Percentiles rank a stretch among this genome's conserved stretches.
phyloP scores from a whole-genome alignment of 208 protist species.

The Wallacemonas sp. region DNA sequence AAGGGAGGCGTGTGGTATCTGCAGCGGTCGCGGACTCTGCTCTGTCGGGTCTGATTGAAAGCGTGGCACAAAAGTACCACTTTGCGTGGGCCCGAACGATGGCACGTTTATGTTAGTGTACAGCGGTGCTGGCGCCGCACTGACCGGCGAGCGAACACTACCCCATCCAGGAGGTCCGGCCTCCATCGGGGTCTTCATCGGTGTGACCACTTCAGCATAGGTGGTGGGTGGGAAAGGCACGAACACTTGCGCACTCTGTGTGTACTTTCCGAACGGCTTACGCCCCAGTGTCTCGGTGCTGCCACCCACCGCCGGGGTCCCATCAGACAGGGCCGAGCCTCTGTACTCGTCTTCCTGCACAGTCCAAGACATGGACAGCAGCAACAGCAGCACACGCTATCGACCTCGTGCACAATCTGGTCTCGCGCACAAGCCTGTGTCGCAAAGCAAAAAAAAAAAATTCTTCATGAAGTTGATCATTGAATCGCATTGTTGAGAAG shows the following conservation, averaged over 20 bases:
- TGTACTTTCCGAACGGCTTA: slow-evolving; percentile 62
- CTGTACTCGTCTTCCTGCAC: slow-evolving; percentile 87
- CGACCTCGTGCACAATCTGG: not conserved
- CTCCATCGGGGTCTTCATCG: slow-evolving; percentile 33
- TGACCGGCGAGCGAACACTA: slow-evolving; percentile 20
- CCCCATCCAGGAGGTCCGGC: not conserved
- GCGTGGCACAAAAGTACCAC: slow-evolving; percentile 12
- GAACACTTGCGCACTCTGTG: slow-evolving; percentile 80
- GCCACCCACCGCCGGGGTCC: slow-evolving; percentile 6
- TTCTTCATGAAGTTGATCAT: too few relatives aligned
- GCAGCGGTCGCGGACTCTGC: not conserved
- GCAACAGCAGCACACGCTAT: not conserved
- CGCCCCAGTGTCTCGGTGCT: not conserved
- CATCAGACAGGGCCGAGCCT: slow-evolving; percentile 37
- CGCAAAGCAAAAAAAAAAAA: not conserved
- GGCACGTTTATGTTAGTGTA: slow-evolving; percentile 25
- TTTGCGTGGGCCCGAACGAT: slow-evolving; percentile 24
- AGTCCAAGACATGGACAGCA: slow-evolving; percentile 62
- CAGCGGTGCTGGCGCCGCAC: slow-evolving; percentile 9
- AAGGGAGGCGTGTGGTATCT: not conserved
- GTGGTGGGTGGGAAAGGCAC: slow-evolving; percentile 41
- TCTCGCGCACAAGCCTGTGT: not conserved
- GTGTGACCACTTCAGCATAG: slow-evolving; percentile 30
- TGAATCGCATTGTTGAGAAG: too few relatives aligned
- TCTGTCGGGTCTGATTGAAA: not conserved